Evolutionary conservation across 345 rosid genomes (phyloP).

Genomic region (Viola odorata): DNA sequence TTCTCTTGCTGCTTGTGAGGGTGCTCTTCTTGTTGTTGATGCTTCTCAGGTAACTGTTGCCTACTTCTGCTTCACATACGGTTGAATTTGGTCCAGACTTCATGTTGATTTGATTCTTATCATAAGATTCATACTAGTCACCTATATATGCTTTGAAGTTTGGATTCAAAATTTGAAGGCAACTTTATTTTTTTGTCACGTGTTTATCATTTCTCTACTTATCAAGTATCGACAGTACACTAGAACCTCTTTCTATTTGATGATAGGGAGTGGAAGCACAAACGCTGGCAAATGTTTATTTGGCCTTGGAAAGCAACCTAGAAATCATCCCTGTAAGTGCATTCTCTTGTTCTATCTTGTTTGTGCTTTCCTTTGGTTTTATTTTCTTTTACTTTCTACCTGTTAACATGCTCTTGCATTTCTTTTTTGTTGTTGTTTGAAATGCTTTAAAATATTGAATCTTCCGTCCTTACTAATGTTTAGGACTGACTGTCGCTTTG

Average conservation of each 20-base stretch:
- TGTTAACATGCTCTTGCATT: too few species aligned
- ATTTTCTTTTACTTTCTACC: background rate
- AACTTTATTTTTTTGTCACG: too few species aligned
- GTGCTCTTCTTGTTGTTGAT: conserved; percentile 98
- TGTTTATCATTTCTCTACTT: background rate
- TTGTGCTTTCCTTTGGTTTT: background rate
- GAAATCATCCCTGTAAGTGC: conserved; percentile 90
- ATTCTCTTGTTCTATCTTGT: conserved; percentile 11
- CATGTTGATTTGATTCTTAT: too few species aligned
- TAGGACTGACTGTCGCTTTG: too few species aligned
- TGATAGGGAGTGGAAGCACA: conserved; percentile 97
- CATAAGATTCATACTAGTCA: too few species aligned
- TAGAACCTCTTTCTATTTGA: conserved; percentile 4
- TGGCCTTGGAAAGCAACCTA: conserved; percentile 93
- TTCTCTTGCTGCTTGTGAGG: conserved; percentile 99
- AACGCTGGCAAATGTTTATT: conserved; percentile 88
- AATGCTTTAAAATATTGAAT: too few species aligned
- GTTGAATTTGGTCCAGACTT: too few species aligned
- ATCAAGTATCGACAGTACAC: background rate
- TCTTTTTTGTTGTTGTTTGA: too few species aligned
- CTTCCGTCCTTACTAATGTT: too few species aligned
- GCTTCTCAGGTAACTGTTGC: conserved; percentile 75
- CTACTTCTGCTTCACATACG: too few species aligned
- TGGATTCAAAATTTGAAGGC: background rate
- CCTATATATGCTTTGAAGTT: background rate